These are phyloP conservation scores for Zymoseptoria passerinii DNA, from an alignment of 2,329 filamentous ascomycete species.

Conservation along the genomic window DNA sequence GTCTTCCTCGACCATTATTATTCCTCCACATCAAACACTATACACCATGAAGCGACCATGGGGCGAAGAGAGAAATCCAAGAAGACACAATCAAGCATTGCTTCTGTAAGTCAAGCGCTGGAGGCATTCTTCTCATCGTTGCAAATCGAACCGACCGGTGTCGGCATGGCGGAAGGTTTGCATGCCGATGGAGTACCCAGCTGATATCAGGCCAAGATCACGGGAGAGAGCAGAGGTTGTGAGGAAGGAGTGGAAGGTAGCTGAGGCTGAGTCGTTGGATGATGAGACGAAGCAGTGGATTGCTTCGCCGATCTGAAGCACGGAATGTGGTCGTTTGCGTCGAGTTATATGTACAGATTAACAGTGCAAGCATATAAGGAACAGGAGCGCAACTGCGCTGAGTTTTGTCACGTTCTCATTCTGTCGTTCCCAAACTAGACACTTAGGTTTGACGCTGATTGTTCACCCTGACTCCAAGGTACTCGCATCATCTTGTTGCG, in stretches of 20 bases:
- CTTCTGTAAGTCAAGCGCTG: constrained; percentile 7
- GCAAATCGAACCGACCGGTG: neutral
- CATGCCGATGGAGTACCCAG: constrained; percentile 36
- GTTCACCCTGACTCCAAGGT: too few relatives aligned
- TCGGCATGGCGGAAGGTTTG: constrained; percentile 28
- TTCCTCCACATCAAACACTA: neutral
- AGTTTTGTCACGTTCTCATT: too few relatives aligned
- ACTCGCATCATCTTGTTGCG: neutral
- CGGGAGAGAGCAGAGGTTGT: constrained; percentile 26
- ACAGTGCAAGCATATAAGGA: too few relatives aligned
- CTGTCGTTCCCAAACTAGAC: too few relatives aligned
- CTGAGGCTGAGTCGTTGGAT: constrained; percentile 18
- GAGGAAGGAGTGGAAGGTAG: constrained; percentile 20
- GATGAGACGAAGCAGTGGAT: constrained; percentile 26
- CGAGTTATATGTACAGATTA: too few relatives aligned
- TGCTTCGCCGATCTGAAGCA: neutral
- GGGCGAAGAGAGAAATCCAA: constrained; percentile 14
- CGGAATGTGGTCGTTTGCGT: neutral
- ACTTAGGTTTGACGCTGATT: too few relatives aligned
- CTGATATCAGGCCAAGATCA: constrained; percentile 31
- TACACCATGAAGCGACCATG: constrained; percentile 2
- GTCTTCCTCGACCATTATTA: neutral
- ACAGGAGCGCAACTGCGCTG: too few relatives aligned
- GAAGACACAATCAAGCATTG: constrained; percentile 19
- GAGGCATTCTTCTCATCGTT: neutral